Conservation (phyloP, 192 early-diverging fungal genomes). For the Coemansia sp. region DNA sequence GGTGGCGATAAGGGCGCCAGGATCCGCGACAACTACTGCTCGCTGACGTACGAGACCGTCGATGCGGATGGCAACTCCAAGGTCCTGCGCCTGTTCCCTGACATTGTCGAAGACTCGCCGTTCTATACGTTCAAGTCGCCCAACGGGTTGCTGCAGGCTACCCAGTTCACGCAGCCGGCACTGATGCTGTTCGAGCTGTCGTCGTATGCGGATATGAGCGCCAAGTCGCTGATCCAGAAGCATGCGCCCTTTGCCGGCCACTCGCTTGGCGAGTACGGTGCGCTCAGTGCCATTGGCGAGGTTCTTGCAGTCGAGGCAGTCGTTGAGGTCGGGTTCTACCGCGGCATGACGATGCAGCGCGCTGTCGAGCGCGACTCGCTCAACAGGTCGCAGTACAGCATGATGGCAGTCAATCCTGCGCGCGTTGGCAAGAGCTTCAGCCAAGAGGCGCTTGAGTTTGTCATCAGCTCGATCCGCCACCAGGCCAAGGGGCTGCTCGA, state of each 20-base stretch:
- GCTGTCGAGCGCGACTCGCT: slow-evolving; percentile 85
- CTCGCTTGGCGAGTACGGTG: slow-evolving; percentile 95
- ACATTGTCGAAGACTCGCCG: slow-evolving; percentile 75
- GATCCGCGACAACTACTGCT: slow-evolving; percentile 65
- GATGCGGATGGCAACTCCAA: slow-evolving; percentile 73
- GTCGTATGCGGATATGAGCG: slow-evolving; percentile 86
- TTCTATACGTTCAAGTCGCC: slow-evolving; percentile 89
- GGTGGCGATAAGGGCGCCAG: slow-evolving; percentile 42
- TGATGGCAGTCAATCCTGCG: slow-evolving; percentile 93
- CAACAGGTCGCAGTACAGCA: slow-evolving; percentile 92
- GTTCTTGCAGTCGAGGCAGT: slow-evolving; percentile 82
- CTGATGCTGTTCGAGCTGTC: slow-evolving; percentile 92
- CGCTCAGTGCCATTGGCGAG: slow-evolving; percentile 84
- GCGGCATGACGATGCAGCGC: slow-evolving; percentile 98
- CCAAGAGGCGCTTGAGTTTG: slow-evolving; percentile 73
- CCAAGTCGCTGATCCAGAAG: slow-evolving; percentile 82
- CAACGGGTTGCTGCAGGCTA: slow-evolving; percentile 86
- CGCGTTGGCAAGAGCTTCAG: slow-evolving; percentile 84
- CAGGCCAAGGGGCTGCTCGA: slow-evolving; percentile 78
- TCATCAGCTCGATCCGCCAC: slow-evolving; percentile 80
- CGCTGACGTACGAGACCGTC: slow-evolving; percentile 91
- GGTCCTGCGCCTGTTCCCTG: slow-evolving; percentile 87
- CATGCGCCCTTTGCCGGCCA: slow-evolving; percentile 93
- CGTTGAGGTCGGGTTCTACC: slow-evolving; percentile 94
- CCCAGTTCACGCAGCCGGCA: slow-evolving; percentile 94